Conservation (phyloP, 345 rosid genomes). For the sweet orange (Citrus sinensis) region DNA sequence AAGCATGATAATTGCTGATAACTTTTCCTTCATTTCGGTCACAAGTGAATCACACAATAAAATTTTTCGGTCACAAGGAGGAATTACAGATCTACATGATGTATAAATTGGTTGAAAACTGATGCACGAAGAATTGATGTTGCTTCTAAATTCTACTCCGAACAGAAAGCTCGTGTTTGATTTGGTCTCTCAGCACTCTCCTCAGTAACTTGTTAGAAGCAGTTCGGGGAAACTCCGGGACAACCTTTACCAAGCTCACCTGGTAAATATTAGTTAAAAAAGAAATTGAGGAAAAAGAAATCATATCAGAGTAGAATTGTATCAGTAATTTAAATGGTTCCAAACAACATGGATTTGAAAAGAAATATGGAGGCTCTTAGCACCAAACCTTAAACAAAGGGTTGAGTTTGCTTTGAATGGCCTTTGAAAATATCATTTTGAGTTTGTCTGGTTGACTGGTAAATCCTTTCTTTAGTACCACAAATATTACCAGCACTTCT, state of each 20-base stretch:
- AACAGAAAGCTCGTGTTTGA: slow-evolving; percentile 40
- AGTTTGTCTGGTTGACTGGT: slow-evolving; percentile 37
- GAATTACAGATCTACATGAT: background rate
- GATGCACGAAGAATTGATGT: background rate
- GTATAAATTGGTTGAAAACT: background rate
- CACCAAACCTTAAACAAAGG: slow-evolving; percentile 76
- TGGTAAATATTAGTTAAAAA: slow-evolving; percentile 18
- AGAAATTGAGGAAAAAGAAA: background rate
- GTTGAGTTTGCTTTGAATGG: slow-evolving; percentile 70
- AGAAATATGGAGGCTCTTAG: background rate
- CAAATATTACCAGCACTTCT: slow-evolving; percentile 56
- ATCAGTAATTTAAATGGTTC: background rate
- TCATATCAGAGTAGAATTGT: background rate
- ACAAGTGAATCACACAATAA: too few relatives aligned
- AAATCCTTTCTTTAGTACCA: slow-evolving; percentile 59
- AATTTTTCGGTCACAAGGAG: background rate
- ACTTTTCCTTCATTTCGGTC: too few relatives aligned
- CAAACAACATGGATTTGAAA: background rate
- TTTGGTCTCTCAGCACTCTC: slow-evolving; percentile 67
- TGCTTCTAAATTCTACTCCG: slow-evolving; percentile 42
- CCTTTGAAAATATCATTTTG: slow-evolving; percentile 51
- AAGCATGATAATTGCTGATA: too few relatives aligned
- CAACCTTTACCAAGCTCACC: slow-evolving; percentile 73
- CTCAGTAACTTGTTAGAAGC: slow-evolving; percentile 83
- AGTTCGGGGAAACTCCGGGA: slow-evolving; percentile 68